Conservation (phyloP, 176 grass and related monocot genomes). For the Tillandsia leiboldiana region DNA sequence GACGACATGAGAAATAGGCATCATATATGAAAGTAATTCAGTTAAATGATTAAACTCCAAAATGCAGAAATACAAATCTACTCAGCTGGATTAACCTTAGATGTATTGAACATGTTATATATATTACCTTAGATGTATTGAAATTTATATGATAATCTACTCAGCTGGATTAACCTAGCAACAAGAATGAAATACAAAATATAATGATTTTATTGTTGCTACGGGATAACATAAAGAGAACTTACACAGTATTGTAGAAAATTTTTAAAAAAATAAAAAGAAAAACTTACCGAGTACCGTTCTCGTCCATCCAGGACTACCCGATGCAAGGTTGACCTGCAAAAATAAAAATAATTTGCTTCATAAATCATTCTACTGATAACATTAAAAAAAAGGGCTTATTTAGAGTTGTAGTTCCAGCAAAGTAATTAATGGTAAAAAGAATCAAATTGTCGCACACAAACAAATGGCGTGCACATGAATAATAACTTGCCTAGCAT, state of each 20-base stretch:
- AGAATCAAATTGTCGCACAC: not conserved
- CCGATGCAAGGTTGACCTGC: slow-evolving; percentile 80
- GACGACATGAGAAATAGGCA: too few species aligned
- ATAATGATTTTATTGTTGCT: not conserved
- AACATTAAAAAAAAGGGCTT: not conserved
- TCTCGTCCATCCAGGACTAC: slow-evolving; percentile 67
- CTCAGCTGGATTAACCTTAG: too few species aligned
- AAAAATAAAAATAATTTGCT: slow-evolving; percentile 18
- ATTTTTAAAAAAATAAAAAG: not conserved
- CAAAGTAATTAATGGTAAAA: not conserved
- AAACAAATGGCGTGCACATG: not conserved
- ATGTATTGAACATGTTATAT: not conserved
- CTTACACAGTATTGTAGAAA: not conserved
- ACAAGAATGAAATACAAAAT: not conserved
- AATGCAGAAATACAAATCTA: too few species aligned
- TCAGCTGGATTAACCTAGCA: not conserved
- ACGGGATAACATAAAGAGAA: not conserved
- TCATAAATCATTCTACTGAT: not conserved
- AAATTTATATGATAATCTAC: not conserved
- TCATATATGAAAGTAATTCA: too few species aligned
- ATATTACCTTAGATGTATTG: not conserved
- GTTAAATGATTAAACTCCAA: too few species aligned
- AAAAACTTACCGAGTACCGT: slow-evolving; percentile 72
- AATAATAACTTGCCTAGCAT: not conserved
- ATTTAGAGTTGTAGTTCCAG: not conserved